Percentiles rank a stretch among this genome's conserved stretches.
Evolutionary conservation across 148 eudicot genomes (phyloP).

Genomic region (Cornus kousa): DNA sequence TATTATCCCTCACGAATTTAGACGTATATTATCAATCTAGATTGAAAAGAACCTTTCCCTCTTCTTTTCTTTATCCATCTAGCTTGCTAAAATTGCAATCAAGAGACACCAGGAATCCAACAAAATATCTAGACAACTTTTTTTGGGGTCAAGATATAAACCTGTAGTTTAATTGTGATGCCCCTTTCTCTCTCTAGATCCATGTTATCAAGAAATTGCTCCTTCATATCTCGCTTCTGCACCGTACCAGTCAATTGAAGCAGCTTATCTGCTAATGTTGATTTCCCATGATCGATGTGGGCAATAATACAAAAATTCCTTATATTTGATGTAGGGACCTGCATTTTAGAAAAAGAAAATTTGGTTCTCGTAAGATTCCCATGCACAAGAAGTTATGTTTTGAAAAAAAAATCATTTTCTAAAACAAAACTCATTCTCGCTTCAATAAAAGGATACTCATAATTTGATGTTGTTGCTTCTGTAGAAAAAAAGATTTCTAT

Average conservation of each 20-base stretch:
- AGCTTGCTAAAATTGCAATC: neutral
- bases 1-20: no score
- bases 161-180: slow-evolving; percentile 96
- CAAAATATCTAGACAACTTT: neutral
- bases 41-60: no score
- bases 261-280: slow-evolving; percentile 95
- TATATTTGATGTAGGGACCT: slow-evolving; percentile 84
- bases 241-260: slow-evolving; percentile 95
- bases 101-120: neutral
- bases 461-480: no score
- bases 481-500: no score
- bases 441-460: neutral
- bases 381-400: neutral
- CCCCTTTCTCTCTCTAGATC: slow-evolving; percentile 99
- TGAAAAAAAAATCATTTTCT: neutral
- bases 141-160: slow-evolving; percentile 18
- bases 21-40: no score
- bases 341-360: slow-evolving; percentile 26
- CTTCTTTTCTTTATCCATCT: neutral
- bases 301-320: slow-evolving; percentile 94
- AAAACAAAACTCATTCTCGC: neutral
- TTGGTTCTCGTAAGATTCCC: neutral
- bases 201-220: slow-evolving; percentile 98
- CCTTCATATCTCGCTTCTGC: slow-evolving; percentile 94
- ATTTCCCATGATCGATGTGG: slow-evolving; percentile 98